Percentiles rank a stretch among this genome's conserved stretches.
phyloP scores from a whole-genome alignment of 2,329 filamentous ascomycete species.

The Phialophora expanda region DNA sequence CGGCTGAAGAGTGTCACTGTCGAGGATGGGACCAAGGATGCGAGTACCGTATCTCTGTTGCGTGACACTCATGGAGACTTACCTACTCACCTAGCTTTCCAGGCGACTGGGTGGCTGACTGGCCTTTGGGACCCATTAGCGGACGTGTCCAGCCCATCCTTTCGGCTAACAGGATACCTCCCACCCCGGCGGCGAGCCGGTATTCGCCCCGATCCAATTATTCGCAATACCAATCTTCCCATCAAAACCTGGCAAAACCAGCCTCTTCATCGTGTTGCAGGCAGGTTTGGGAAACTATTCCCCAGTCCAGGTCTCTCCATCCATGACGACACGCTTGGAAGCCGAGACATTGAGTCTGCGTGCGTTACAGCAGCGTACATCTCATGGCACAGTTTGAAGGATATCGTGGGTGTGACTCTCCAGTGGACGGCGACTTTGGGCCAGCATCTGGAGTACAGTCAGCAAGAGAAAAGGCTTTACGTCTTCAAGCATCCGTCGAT shows the following conservation, averaged over 20 bases:
- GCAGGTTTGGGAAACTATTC: conserved; percentile 15
- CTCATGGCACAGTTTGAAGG: conserved; percentile 18
- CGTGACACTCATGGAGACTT: conserved; percentile 8
- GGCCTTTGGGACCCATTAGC: conserved; percentile 16
- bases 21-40: background rate
- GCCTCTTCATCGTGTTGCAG: conserved; percentile 15
- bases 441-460: conserved; percentile 20
- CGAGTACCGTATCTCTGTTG: background rate
- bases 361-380: conserved; percentile 18
- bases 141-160: background rate
- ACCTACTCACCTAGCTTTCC: conserved; percentile 12
- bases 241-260: conserved; percentile 6
- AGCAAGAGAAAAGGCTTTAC: conserved; percentile 15
- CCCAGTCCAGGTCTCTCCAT: conserved; percentile 10
- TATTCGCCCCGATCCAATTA: background rate
- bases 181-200: conserved; percentile 2
- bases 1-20: background rate
- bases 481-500: conserved; percentile 22
- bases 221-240: conserved; percentile 4
- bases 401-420: conserved; percentile 17
- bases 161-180: background rate
- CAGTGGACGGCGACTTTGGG: conserved; percentile 14
- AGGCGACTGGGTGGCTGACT: conserved; percentile 18
- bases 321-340: conserved; percentile 15
- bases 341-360: conserved; percentile 13